Conservation (phyloP, 176 grass and related monocot species). For the Thalia dealbata region DNA sequence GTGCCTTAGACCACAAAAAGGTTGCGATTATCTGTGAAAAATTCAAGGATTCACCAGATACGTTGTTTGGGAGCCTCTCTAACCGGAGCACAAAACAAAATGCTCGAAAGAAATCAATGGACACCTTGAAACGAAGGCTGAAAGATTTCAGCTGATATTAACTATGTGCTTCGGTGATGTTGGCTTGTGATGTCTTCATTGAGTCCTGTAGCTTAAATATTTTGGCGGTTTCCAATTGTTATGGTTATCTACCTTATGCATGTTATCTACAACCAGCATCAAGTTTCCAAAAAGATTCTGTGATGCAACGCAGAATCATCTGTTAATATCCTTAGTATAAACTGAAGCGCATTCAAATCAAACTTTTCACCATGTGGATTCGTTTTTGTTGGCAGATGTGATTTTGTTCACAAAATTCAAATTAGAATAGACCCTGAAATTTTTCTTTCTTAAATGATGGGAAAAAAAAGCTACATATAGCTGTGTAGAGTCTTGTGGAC, state of each 20-base stretch:
- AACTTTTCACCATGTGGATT: background rate
- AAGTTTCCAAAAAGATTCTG: background rate
- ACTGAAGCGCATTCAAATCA: background rate
- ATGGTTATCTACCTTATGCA: background rate
- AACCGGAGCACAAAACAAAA: slow-evolving; percentile 47
- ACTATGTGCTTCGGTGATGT: background rate
- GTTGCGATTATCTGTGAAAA: slow-evolving; percentile 60
- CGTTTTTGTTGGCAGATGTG: too few species aligned
- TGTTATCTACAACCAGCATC: background rate
- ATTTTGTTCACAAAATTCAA: too few species aligned
- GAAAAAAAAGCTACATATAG: too few species aligned
- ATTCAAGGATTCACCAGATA: slow-evolving; percentile 80
- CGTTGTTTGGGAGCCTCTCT: slow-evolving; percentile 78
- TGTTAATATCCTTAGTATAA: background rate
- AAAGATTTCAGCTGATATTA: slow-evolving; percentile 81
- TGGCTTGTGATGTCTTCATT: background rate
- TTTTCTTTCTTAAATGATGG: too few species aligned
- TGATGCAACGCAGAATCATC: background rate
- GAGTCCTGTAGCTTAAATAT: background rate
- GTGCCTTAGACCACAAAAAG: slow-evolving; percentile 80
- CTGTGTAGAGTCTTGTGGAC: too few species aligned
- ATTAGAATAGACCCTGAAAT: too few species aligned
- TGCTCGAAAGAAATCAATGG: slow-evolving; percentile 83
- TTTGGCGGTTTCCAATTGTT: background rate
- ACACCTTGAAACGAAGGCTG: slow-evolving; percentile 77